phyloP scores from a whole-genome alignment of 805 yeast species.

The Teunomyces stri region DNA sequence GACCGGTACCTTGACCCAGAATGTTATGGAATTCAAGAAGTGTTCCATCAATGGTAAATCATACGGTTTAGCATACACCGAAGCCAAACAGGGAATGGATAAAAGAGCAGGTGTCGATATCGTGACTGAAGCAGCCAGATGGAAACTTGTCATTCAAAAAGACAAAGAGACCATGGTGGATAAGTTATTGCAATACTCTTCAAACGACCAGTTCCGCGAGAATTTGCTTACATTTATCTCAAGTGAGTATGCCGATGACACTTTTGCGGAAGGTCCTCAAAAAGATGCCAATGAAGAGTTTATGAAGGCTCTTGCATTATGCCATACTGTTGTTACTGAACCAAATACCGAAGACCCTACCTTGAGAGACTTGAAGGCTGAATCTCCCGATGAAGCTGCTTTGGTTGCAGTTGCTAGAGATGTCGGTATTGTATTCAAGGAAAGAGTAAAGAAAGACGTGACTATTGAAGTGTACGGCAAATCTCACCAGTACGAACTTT shows the following conservation, averaged over 20 bases:
- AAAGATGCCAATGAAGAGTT: slow-evolving; percentile 52
- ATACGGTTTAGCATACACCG: slow-evolving; percentile 81
- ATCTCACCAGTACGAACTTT: slow-evolving; percentile 43
- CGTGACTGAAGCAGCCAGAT: slow-evolving; percentile 53
- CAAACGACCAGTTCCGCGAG: slow-evolving; percentile 41
- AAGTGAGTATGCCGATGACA: slow-evolving; percentile 54
- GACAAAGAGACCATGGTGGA: slow-evolving; percentile 63
- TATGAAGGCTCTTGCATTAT: slow-evolving; percentile 64
- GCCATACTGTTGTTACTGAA: slow-evolving; percentile 75
- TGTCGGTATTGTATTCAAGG: slow-evolving; percentile 62
- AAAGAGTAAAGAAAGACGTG: slow-evolving; percentile 49
- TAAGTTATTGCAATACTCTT: slow-evolving; percentile 11
- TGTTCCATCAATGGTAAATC: slow-evolving; percentile 71
- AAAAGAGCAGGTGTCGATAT: slow-evolving; percentile 78
- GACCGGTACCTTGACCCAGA: slow-evolving; percentile 82
- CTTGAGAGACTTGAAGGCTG: slow-evolving; percentile 61
- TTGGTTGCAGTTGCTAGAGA: slow-evolving; percentile 75
- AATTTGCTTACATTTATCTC: slow-evolving; percentile 62
- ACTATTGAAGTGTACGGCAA: slow-evolving; percentile 46
- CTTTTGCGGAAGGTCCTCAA: slow-evolving; percentile 40
- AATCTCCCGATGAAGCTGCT: slow-evolving; percentile 83
- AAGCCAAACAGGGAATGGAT: slow-evolving; percentile 75
- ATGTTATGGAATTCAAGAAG: slow-evolving; percentile 82
- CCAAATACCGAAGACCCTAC: slow-evolving; percentile 36
- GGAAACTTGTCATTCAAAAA: slow-evolving; percentile 50